Base-by-base conservation (phyloP, 1,284 basidiomycete genomes). In the Agaricales sp. region DNA sequence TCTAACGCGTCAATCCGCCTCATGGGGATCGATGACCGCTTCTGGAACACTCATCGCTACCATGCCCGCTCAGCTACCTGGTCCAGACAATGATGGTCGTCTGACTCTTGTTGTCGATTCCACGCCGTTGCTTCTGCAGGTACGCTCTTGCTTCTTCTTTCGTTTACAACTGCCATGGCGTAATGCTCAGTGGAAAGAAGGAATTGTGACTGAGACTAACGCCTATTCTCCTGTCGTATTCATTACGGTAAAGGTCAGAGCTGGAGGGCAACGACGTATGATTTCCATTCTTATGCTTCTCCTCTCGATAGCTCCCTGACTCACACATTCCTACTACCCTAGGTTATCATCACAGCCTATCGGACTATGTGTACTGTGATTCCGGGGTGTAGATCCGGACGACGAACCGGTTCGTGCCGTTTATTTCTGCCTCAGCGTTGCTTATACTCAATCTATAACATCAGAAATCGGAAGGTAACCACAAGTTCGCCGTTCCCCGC, bases 41-140 rank as follows among this genome's bases (percentile, higher is more conserved):
- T 8, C 30, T 11, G 30, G 30, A 35, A 35, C n/a, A n/a, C 82
- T 82, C 78, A 84, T 86, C 51, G 82, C 80, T 1, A 78, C 77
- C 0, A 84, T 85, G 80, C 71, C 70, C 20, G 68, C 70, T 58
- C 82, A 85, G 55, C 67, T 70, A 56, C 75, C 80, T 0, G 59
- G 57, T 0, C 54, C 60, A 0, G 69, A 75, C 24, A 74, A 76
- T 4, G 63, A 68, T 4, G 55, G 65, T 46, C 67, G 68, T 43
- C 75, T 75, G 2, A 84, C 78, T 4, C 71, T 87, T 2, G 71
- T 87, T 45, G 71, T 87, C 21, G 82, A 84, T 2, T 83, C 84
- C 1, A 75, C 82, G 1, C 82, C 83, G 2, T 68, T 87, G 13
- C 66, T 87, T 14, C 70, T 77, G 45, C 82, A 85, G 67, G 79